A percentile compares a stretch with the other conserved stretches of the same genome.
Conservation (phyloP, 495 filamentous ascomycete species). For the Letharia columbiana region DNA sequence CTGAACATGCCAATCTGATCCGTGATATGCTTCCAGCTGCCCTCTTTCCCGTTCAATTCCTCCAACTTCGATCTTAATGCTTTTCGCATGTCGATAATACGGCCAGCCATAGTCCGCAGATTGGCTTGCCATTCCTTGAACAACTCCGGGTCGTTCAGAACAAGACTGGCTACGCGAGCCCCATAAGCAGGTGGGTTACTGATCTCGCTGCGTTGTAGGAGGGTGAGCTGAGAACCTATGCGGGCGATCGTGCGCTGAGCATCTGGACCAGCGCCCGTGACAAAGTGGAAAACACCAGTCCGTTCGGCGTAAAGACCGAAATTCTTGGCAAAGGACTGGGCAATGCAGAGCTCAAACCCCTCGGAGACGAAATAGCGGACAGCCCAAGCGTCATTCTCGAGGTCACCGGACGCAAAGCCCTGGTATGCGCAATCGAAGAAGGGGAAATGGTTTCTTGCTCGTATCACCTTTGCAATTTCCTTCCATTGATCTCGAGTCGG, state of each 20-base stretch:
- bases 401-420: slow-evolving; percentile 90
- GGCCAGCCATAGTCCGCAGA: slow-evolving; percentile 83
- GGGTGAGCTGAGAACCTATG: slow-evolving; percentile 81
- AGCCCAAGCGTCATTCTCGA: slow-evolving; percentile 77
- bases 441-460: slow-evolving; percentile 75
- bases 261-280: slow-evolving; percentile 62
- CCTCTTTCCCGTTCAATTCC: slow-evolving; percentile 66
- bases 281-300: slow-evolving; percentile 92
- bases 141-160: slow-evolving; percentile 73
- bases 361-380: slow-evolving; percentile 88
- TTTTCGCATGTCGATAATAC: slow-evolving; percentile 83
- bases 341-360: slow-evolving; percentile 91
- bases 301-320: slow-evolving; percentile 97
- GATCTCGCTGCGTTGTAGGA: slow-evolving; percentile 94
- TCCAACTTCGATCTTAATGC: slow-evolving; percentile 69
- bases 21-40: slow-evolving; percentile 92
- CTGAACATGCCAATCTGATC: slow-evolving; percentile 99
- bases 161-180: slow-evolving; percentile 70
- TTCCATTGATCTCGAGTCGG: slow-evolving; percentile 92
- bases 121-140: slow-evolving; percentile 96
- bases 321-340: slow-evolving; percentile 98
- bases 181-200: slow-evolving; percentile 93
- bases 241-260: slow-evolving; percentile 52
- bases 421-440: slow-evolving; percentile 99
- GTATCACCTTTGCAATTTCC: slow-evolving; percentile 68